Evolutionary conservation across 768 basidiomycete genomes (phyloP).

Genomic region (Neoboletus subvelutipes): DNA sequence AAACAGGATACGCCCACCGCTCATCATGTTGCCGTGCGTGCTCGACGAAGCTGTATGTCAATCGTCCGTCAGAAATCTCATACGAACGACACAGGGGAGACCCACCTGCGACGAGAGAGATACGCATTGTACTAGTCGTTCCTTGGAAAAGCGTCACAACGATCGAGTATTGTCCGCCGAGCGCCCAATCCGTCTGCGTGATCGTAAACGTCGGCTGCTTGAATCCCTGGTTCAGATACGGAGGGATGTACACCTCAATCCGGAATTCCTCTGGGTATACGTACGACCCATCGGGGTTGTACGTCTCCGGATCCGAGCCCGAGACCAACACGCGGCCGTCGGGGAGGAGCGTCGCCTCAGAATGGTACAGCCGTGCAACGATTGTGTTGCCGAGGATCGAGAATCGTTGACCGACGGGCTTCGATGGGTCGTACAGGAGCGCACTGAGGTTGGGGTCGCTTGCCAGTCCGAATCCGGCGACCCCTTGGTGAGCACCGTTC

Average conservation of each 20-base stretch:
- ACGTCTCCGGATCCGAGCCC: conserved; percentile 70
- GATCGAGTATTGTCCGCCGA: conserved; percentile 55
- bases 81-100: too few relatives aligned
- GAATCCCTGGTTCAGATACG: conserved; percentile 71
- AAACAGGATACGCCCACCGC: conserved; percentile 65
- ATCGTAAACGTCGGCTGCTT: conserved; percentile 63
- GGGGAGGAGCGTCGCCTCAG: conserved; percentile 70
- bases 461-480: conserved; percentile 73
- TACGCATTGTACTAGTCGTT: conserved; percentile 47
- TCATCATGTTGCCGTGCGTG: conserved; percentile 77
- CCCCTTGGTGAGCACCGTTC: conserved; percentile 70
- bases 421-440: conserved; percentile 66
- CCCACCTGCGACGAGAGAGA: conserved; percentile 69
- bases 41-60: conserved; percentile 57
- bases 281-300: conserved; percentile 32
- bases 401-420: conserved; percentile 58
- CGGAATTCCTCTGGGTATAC: conserved; percentile 77
- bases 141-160: conserved; percentile 42
- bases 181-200: conserved; percentile 59
- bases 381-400: conserved; percentile 67
- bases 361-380: conserved; percentile 76
- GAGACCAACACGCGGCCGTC: conserved; percentile 76
- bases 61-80: background rate
- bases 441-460: conserved; percentile 62
- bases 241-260: conserved; percentile 80